Base-by-base conservation (phyloP, 345 rosid genomes). In the Gossypium turneri region DNA sequence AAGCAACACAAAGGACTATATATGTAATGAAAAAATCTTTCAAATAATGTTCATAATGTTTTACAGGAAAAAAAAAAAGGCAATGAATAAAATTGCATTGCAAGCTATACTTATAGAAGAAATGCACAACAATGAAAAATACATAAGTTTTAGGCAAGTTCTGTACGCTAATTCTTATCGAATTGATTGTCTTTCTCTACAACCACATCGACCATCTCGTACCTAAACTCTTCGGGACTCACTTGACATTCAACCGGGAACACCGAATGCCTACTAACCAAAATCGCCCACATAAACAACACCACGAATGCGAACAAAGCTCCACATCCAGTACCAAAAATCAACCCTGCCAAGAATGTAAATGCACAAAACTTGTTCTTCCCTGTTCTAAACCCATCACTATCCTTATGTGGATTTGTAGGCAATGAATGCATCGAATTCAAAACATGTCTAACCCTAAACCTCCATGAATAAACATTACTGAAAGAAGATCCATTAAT, bases 361-460 rank as follows among this genome's bases (percentile, higher is more conserved):
- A 86, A 41, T 7, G 82, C 80, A 55, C 84, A 83, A n/a, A 77
- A 27, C 3, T 65, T 76, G 50, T 62, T 79, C 59, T 34, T 53
- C 25, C 65, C 78, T 34, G 38, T 77, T 70, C 71, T 60, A 24
- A 67, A 69, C 44, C 13, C 67, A 61, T 73, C 79, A 0, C 52
- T 27, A 0, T 66, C 76, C 61, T 75, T 67, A 43, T 57, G 67
- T 2, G 88, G 89, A 81, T 87, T 78, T 0, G 48, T 79, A 0
- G 89, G 89, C 52, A 84, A 73, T 0, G 90, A 89, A 84, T 89
- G 93, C 88, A 82, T 70, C 74, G 82, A 71, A 48, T 45, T 63
- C 2, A 77, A 82, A 62, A 80, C 57, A 10, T 56, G 67, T 72
- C 86, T 81, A 41, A 78, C 55, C 79, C 63, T 82, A 76, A 85